Evolutionary conservation across 1,284 basidiomycete genomes (phyloP), one percentile per base, ranked within the genome.

Genomic region (Leccinum huronense): DNA sequence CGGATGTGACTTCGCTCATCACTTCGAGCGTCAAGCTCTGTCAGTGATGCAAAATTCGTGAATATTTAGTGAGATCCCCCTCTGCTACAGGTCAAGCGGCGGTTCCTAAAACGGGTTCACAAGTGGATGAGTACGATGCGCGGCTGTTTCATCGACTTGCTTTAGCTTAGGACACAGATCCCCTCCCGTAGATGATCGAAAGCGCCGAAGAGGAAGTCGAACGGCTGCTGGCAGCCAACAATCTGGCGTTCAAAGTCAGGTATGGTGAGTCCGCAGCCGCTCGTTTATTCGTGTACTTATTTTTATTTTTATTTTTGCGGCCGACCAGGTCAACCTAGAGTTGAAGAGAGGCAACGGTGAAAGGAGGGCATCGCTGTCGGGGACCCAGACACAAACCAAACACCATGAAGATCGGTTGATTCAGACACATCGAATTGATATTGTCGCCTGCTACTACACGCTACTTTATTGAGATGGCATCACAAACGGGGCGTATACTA

Each of bases 171-270:
- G 30, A 31, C 8, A 31, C 30, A 31, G 30, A 31, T 31, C 3
- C 30, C 30, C 45, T 45, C 9, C 30, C 38, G 9, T 69, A 94
- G 86, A 94, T 94, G 1, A 98, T 98, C 69, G 96, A 98, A 80
- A 96, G 93, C 36, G 95, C 98, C 3, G 97, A 98, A 76, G 91
- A 97, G 77, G 94, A 97, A 74, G 97, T 99, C 2, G 97, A 99
- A 75, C 82, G 95, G 63, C 77, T 99, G 54, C 78, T 99, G 36
- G 91, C 92, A 66, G 90, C 91, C 67, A 97, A 99, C 78, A 85
- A 89, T 10, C 79, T 90, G 60, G 94, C 96, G 1, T 80, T 87
- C 1, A 85, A 92, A n/a, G n/a, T n/a, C n/a, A n/a, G n/a, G n/a
- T n/a, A n/a, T n/a, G n/a, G n/a, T n/a, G n/a, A n/a, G n/a, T n/a